Evolutionary conservation across 176 grass and related monocot species (phyloP).

Genomic region (Juncus inflexus): DNA sequence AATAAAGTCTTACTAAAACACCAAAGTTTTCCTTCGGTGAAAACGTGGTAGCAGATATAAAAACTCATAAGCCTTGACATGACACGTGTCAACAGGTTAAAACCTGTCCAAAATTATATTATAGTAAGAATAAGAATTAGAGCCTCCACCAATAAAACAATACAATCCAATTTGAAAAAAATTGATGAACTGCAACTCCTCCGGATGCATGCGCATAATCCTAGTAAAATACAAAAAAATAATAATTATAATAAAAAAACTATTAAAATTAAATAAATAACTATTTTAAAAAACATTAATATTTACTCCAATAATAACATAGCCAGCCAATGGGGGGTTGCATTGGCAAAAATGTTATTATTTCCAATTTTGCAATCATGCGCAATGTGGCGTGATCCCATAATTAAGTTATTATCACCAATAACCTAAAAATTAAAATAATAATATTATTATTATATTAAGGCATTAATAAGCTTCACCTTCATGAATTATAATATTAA

Average conservation of each 20-base stretch:
- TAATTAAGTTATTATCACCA: constrained; percentile 80
- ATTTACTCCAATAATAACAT: constrained; percentile 79
- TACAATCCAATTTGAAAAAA: constrained; percentile 84
- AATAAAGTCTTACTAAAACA: too few species aligned
- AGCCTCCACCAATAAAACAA: constrained; percentile 84
- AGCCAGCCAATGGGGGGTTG: constrained; percentile 65
- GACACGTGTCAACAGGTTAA: too few species aligned
- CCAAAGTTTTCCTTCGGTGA: too few species aligned
- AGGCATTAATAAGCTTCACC: constrained; percentile 2
- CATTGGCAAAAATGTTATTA: constrained; percentile 89
- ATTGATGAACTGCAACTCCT: constrained; percentile 80
- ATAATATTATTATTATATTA: not conserved
- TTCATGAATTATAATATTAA: constrained; percentile 19
- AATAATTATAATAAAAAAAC: constrained; percentile 1
- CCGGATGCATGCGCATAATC: constrained; percentile 64
- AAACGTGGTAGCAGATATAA: too few species aligned
- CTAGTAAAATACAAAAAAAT: constrained; percentile 22
- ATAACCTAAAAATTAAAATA: constrained; percentile 48
- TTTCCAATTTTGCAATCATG: constrained; percentile 93
- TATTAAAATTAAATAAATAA: constrained; percentile 5
- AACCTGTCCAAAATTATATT: too few species aligned
- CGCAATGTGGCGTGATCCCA: constrained; percentile 88
- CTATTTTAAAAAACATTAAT: constrained; percentile 17
- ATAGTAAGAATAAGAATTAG: not conserved
- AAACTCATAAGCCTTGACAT: too few species aligned